phyloP scores from a whole-genome alignment of 2,329 filamentous ascomycete genomes.

The Diaporthe sp. region DNA sequence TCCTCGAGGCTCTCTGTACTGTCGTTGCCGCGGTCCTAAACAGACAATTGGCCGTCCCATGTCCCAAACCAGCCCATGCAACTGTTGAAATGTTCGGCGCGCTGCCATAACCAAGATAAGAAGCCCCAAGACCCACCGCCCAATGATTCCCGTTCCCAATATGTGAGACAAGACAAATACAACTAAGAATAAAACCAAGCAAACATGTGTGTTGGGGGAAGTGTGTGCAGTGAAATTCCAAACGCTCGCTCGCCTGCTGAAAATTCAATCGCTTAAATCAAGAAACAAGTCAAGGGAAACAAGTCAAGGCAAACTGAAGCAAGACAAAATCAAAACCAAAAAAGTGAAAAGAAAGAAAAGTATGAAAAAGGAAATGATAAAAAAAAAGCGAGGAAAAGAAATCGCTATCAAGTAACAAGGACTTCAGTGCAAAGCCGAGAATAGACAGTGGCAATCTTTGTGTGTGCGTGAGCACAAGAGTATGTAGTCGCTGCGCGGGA shows the following conservation, averaged over 20 bases:
- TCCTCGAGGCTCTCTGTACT: constrained; percentile 35
- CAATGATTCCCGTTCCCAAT: constrained; percentile 29
- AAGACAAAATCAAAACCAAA: not conserved
- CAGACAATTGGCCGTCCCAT: constrained; percentile 32
- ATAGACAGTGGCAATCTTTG: constrained; percentile 43
- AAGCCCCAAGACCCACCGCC: constrained; percentile 31
- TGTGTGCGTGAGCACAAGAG: constrained; percentile 36
- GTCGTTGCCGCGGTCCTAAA: constrained; percentile 34
- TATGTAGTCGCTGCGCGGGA: constrained; percentile 36
- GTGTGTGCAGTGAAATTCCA: constrained; percentile 40
- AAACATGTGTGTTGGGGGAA: not conserved
- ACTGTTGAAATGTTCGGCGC: constrained; percentile 36
- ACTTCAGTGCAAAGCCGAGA: constrained; percentile 42
- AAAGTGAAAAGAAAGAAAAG: constrained; percentile 40
- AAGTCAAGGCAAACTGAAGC: constrained; percentile 41
- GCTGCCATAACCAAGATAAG: constrained; percentile 36
- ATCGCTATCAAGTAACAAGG: constrained; percentile 44
- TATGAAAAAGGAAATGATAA: constrained; percentile 44
- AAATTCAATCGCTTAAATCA: constrained; percentile 36
- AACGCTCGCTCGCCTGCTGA: constrained; percentile 52
- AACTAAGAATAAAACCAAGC: constrained; percentile 36
- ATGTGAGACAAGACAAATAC: constrained; percentile 39
- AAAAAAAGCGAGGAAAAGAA: constrained; percentile 41
- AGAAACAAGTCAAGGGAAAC: constrained; percentile 40
- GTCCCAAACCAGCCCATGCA: constrained; percentile 32